A percentile compares a stretch with the other conserved stretches of the same genome.
Evolutionary conservation across 352 stramenopile genomes (phyloP).

Genomic region (Phytophthora niederhauseri): DNA sequence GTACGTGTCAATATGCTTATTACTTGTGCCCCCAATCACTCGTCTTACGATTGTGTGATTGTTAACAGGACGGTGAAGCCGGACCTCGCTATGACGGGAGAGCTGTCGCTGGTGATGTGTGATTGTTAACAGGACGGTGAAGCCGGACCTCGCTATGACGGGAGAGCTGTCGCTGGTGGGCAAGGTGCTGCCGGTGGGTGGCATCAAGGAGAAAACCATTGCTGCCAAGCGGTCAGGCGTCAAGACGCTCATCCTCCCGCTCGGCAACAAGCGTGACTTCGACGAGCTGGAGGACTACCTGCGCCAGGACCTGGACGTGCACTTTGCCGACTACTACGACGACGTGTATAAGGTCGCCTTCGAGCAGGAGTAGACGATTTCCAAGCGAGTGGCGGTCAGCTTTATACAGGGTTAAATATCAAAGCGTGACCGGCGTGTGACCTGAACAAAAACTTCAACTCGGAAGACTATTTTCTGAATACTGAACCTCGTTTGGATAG

Average conservation of each 20-base stretch:
- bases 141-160: conserved; percentile 98
- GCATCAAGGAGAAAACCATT: conserved; percentile 99
- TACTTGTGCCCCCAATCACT: too few relatives aligned
- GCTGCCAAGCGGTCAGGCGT: conserved; percentile 96
- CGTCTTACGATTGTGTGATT: conserved; percentile 23
- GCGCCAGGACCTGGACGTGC: conserved; percentile 95
- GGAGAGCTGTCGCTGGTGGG: conserved; percentile 96
- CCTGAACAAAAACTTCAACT: conserved; percentile 2
- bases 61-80: conserved; percentile 85
- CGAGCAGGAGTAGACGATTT: conserved; percentile 46
- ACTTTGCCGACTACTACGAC: conserved; percentile 98
- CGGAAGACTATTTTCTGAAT: not conserved
- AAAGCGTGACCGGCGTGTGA: conserved; percentile 4
- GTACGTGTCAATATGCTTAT: too few relatives aligned
- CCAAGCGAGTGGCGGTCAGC: not conserved
- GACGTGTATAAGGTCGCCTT: conserved; percentile 97
- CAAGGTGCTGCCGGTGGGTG: conserved; percentile 98
- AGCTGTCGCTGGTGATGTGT: conserved; percentile 97
- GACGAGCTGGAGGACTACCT: conserved; percentile 98
- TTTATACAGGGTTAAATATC: conserved; percentile 16
- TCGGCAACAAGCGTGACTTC: conserved; percentile 96
- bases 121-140: conserved; percentile 81
- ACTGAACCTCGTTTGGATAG: too few relatives aligned
- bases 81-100: conserved; percentile 98
- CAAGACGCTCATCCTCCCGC: conserved; percentile 94